These are phyloP conservation scores for Ustilago shanxiensis DNA, from an alignment of 1,284 basidiomycete genomes.

Conservation along the genomic window DNA sequence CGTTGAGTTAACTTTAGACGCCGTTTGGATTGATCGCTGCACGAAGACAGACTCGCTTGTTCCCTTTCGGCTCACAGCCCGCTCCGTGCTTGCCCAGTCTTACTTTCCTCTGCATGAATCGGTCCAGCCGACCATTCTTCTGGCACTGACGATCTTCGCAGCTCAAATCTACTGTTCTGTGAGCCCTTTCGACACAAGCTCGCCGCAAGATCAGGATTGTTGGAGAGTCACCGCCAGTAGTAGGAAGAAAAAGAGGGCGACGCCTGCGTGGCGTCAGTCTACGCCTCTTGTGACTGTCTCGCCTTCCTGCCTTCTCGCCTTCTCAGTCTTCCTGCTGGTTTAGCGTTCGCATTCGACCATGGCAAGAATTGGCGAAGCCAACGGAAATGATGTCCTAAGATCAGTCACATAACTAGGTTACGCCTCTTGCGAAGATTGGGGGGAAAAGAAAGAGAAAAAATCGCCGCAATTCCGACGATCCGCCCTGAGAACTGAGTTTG, in stretches of 20 bases:
- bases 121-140: not conserved
- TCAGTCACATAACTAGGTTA: slow-evolving; percentile 2
- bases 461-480: slow-evolving; percentile 30
- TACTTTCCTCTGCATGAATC: not conserved
- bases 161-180: too few species aligned
- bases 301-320: not conserved
- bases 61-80: not conserved
- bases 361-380: not conserved
- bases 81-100: not conserved
- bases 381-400: not conserved
- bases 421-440: not conserved
- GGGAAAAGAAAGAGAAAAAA: too few species aligned
- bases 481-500: not conserved
- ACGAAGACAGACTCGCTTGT: not conserved
- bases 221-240: not conserved
- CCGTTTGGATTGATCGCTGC: not conserved
- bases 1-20: not conserved
- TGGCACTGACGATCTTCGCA: not conserved
- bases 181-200: too few species aligned
- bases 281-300: not conserved
- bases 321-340: not conserved
- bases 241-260: not conserved
- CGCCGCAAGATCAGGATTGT: too few species aligned
- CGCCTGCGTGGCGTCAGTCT: not conserved
- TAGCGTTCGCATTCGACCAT: not conserved